Evolutionary conservation across 2,329 filamentous ascomycete genomes (phyloP).

Genomic region (Coleophoma eucalyptorum): DNA sequence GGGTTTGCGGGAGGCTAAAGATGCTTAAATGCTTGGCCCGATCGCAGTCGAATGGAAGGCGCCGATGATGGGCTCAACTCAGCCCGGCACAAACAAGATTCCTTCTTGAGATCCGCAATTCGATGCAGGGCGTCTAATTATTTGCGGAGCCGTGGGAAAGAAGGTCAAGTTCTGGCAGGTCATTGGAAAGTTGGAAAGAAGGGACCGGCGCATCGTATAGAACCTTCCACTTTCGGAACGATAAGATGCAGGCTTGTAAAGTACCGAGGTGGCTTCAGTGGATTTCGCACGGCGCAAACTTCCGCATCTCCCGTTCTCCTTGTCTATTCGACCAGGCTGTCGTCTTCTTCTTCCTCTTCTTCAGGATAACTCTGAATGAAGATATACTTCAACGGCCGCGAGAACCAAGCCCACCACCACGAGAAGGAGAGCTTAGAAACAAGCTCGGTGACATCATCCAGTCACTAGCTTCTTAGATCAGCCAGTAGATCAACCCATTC

Average conservation of each 20-base stretch:
- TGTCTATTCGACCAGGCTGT: background rate
- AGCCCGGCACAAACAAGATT: background rate
- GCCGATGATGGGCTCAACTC: constrained; percentile 1
- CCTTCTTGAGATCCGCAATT: constrained; percentile 4
- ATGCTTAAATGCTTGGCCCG: background rate
- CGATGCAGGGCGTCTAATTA: constrained; percentile 5
- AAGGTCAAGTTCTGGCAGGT: background rate
- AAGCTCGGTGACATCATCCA: too few relatives aligned
- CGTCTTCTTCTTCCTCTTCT: background rate
- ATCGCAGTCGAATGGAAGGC: constrained; percentile 15
- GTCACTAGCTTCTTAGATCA: too few relatives aligned
- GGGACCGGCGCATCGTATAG: background rate
- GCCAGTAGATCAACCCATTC: too few relatives aligned
- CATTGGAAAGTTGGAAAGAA: background rate
- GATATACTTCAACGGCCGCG: background rate
- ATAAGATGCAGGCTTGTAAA: background rate
- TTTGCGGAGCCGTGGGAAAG: background rate
- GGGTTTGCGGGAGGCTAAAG: background rate
- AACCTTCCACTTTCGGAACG: background rate
- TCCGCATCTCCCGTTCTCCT: background rate
- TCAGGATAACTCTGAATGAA: background rate
- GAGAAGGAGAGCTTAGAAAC: too few relatives aligned
- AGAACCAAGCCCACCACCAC: too few relatives aligned
- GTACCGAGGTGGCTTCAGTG: background rate
- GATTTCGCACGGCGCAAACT: background rate